These are phyloP conservation scores for Clausena lansium DNA, from an alignment of 345 rosid species.

Conservation along the genomic window DNA sequence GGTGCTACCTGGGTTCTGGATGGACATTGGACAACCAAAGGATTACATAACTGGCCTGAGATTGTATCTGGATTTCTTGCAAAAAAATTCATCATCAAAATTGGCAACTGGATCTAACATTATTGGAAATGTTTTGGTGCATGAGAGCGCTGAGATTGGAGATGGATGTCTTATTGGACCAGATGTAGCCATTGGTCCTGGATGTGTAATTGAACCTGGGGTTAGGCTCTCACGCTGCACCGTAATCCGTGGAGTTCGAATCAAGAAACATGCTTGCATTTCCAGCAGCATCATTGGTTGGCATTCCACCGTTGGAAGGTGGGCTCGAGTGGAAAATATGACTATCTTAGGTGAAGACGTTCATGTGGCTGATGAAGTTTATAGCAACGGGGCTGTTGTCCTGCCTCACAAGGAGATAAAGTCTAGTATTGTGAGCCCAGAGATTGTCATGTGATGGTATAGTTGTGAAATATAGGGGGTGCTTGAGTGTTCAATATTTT, in stretches of 20 bases:
- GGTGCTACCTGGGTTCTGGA: constrained; percentile 85
- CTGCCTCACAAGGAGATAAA: constrained; percentile 79
- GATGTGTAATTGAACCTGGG: constrained; percentile 66
- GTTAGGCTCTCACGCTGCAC: constrained; percentile 78
- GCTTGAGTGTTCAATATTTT: background rate
- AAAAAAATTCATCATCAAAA: constrained; percentile 41
- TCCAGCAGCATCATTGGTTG: constrained; percentile 79
- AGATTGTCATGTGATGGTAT: constrained; percentile 57
- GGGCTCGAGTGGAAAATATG: constrained; percentile 84
- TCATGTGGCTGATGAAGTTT: constrained; percentile 67
- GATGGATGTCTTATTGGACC: constrained; percentile 82
- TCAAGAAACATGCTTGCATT: constrained; percentile 75
- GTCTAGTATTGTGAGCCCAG: constrained; percentile 73
- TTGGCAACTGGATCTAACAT: constrained; percentile 52
- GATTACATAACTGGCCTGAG: constrained; percentile 73
- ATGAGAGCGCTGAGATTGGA: constrained; percentile 63
- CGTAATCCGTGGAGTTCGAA: constrained; percentile 67
- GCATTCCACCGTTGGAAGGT: constrained; percentile 75
- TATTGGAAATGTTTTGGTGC: constrained; percentile 68
- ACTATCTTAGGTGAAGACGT: constrained; percentile 78
- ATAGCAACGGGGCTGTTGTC: constrained; percentile 75
- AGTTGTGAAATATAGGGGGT: background rate
- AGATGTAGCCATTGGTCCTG: constrained; percentile 78
- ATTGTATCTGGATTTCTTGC: constrained; percentile 61
- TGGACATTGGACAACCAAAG: constrained; percentile 89